Evolutionary conservation across 768 basidiomycete species (phyloP), one percentile per base, ranked within the genome.

Genomic region (Serendipita sp.): DNA sequence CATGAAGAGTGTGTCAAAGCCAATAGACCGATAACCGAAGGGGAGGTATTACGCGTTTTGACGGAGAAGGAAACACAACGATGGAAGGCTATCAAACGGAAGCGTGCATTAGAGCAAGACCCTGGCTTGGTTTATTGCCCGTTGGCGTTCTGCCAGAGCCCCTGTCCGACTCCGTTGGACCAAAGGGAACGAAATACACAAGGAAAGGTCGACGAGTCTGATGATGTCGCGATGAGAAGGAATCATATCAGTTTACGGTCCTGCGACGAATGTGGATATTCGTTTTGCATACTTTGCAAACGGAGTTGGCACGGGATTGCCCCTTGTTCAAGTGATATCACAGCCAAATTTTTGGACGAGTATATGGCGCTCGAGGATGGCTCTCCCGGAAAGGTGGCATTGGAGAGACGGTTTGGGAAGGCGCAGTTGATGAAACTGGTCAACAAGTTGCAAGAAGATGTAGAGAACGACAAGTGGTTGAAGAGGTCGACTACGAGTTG

Each of bases 251-350:
- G 84, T 63, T 78, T 92, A 54, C 81, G 92, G 63, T 81, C 80
- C 44, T 94, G 92, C 69, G 74, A 80, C 3, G 72, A 74, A 37
- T 95, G 92, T 71, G 76, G 75, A 3, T 93, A 82, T 74, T 85
- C 85, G 0, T 94, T 94, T 71, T 94, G 92, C 73, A 80, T 83
- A 2, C 86, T 87, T 68, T 96, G 92, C 72, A 81, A 80, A 67
- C 80, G 84, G 48, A 86, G 88, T 58, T 95, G 92, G 89, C 87
- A 70, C 68, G 78, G 70, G 18, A 79, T 86, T 60, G 80, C 83
- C 3, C 75, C 79, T 8, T 95, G 92, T 67, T 81, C 83, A 0
- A 80, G 88, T 32, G 81, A 84, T 8, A 74, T 82, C 34, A 83
- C 84, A n/a, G 83, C 86, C 68, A 76, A 79, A 45, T 71, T 92